Percentiles rank a stretch among this genome's conserved stretches.
Conservation (phyloP, 139 green algal genomes). For the Chlamydomonas incerta region DNA sequence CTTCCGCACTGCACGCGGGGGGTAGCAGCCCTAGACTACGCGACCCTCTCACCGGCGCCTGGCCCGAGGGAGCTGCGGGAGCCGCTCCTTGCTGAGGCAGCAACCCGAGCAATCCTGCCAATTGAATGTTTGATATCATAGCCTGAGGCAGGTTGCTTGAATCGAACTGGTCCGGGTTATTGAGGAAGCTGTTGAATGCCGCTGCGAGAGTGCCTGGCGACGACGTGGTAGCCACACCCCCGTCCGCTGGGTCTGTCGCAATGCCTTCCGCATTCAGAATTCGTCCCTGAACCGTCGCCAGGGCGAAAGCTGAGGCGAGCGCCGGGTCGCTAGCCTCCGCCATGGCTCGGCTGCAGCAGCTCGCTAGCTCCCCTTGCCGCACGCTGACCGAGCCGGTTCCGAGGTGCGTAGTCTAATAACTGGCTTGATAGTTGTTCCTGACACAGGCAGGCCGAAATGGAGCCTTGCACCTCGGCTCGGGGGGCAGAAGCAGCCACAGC, state of each 20-base stretch:
- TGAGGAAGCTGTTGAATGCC: neutral
- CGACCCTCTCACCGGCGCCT: neutral
- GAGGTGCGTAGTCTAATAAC: too few relatives aligned
- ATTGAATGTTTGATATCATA: slow-evolving; percentile 23
- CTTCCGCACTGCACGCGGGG: neutral
- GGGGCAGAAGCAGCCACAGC: too few relatives aligned
- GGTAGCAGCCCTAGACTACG: neutral
- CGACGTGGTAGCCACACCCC: too few relatives aligned
- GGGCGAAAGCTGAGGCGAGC: neutral
- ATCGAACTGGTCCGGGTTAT: neutral
- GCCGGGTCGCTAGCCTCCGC: neutral
- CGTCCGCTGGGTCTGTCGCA: neutral
- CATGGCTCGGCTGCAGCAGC: too few relatives aligned
- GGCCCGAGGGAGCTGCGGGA: neutral
- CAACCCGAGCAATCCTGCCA: neutral
- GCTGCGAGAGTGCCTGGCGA: neutral
- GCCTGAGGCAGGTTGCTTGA: neutral
- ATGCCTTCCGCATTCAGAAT: neutral
- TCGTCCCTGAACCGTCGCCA: neutral
- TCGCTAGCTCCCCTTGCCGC: too few relatives aligned
- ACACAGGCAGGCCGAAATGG: too few relatives aligned
- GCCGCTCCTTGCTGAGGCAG: neutral
- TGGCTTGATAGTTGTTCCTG: too few relatives aligned
- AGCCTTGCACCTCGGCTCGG: too few relatives aligned
- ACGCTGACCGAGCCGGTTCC: too few relatives aligned